A percentile compares a stretch with the other conserved stretches of the same genome.
phyloP scores from a whole-genome alignment of 331 rosid genomes.

The Malus hybrid region DNA sequence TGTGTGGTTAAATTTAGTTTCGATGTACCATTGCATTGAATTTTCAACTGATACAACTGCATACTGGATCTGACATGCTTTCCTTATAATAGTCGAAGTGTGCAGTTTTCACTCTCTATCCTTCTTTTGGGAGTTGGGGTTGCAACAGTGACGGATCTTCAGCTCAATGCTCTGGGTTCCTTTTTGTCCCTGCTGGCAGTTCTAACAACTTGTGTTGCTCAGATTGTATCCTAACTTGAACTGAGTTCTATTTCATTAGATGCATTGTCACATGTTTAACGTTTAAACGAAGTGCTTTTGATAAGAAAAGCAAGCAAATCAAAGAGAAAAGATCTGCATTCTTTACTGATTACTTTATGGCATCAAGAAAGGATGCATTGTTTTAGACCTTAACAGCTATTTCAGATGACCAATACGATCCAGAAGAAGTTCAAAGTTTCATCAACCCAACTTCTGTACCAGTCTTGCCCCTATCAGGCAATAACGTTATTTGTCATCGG shows the following conservation, averaged over 20 bases:
- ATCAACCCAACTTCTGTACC: constrained; percentile 90
- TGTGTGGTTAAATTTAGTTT: neutral
- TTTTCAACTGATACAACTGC: neutral
- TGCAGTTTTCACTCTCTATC: constrained; percentile 59
- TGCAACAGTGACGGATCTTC: constrained; percentile 85
- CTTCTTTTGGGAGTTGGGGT: constrained; percentile 83
- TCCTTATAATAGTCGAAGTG: constrained; percentile 45
- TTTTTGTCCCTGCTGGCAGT: constrained; percentile 69
- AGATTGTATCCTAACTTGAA: constrained; percentile 64
- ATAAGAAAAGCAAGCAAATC: neutral
- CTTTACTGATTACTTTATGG: neutral
- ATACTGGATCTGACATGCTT: constrained; percentile 6
- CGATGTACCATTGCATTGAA: neutral
- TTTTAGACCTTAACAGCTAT: constrained; percentile 39
- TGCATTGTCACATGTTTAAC: neutral
- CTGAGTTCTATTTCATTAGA: constrained; percentile 7
- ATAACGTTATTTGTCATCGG: constrained; percentile 61
- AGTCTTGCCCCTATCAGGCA: constrained; percentile 91
- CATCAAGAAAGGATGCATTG: neutral
- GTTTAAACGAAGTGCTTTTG: neutral
- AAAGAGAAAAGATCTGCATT: neutral
- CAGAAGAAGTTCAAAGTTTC: constrained; percentile 95
- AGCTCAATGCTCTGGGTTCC: constrained; percentile 78
- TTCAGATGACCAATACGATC: constrained; percentile 90
- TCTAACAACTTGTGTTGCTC: constrained; percentile 82